Evolutionary conservation across 169 alveolate species (phyloP).

Genomic region (Plasmodium falciparum): DNA sequence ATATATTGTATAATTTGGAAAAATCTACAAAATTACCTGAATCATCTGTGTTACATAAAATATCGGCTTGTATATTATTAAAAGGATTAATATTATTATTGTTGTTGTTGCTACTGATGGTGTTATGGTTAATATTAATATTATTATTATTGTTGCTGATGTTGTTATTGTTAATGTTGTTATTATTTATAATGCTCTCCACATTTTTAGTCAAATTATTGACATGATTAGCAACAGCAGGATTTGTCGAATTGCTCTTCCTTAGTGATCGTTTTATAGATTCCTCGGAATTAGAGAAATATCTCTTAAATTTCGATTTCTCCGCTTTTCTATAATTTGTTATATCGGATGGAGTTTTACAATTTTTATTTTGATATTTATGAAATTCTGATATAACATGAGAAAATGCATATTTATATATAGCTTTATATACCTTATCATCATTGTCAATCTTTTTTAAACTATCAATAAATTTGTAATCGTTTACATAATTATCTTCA

Average conservation of each 20-base stretch:
- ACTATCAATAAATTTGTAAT: conserved; percentile 49
- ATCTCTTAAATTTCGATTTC: conserved; percentile 44
- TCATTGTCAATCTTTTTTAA: conserved; percentile 31
- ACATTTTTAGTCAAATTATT: not conserved
- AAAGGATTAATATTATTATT: not conserved
- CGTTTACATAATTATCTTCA: conserved; percentile 26
- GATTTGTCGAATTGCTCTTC: not conserved
- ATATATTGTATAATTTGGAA: not conserved
- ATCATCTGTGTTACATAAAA: not conserved
- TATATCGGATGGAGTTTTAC: conserved; percentile 49
- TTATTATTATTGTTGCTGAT: not conserved
- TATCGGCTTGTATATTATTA: not conserved
- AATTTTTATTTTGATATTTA: conserved; percentile 14
- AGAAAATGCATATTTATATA: conserved; percentile 54
- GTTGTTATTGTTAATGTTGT: not conserved
- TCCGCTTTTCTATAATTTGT: conserved; percentile 27
- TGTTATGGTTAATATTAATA: too few relatives aligned
- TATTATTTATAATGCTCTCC: not conserved
- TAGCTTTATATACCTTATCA: conserved; percentile 54
- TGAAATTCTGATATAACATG: conserved; percentile 58
- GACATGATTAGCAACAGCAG: not conserved
- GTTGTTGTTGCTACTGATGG: not conserved
- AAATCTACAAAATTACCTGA: not conserved
- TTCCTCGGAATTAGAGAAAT: conserved; percentile 43
- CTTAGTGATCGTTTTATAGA: not conserved